Evolutionary conservation across 441 rosid genomes (phyloP).

Genomic region (Brassica hybrid): DNA sequence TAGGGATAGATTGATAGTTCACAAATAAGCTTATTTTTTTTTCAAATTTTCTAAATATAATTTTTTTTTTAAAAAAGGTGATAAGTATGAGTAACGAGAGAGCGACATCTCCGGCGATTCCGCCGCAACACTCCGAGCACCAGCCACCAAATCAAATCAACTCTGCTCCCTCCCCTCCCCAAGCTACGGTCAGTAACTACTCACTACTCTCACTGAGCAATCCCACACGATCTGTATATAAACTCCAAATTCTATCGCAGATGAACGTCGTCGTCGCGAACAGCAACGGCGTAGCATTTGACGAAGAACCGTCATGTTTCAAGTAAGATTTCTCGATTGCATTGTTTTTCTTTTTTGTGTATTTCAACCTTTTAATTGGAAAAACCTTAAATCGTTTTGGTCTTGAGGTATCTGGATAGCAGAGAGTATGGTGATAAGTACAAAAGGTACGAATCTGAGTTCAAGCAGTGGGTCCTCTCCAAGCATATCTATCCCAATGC

Average conservation of each 20-base stretch:
- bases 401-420: constrained; percentile 54
- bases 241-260: constrained; percentile 12
- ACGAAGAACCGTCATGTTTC: constrained; percentile 18
- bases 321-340: constrained; percentile 26
- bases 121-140: constrained; percentile 20
- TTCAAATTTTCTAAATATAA: not conserved
- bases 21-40: not conserved
- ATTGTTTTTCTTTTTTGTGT: not conserved
- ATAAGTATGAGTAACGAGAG: constrained; percentile 30
- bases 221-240: not conserved
- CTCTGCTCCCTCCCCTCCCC: constrained; percentile 12
- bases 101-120: constrained; percentile 31
- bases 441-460: constrained; percentile 64
- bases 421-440: constrained; percentile 57
- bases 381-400: not conserved
- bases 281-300: constrained; percentile 20
- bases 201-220: not conserved
- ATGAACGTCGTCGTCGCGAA: constrained; percentile 1
- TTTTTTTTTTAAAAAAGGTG: not conserved
- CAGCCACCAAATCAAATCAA: not conserved
- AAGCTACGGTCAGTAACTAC: constrained; percentile 18
- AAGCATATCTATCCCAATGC: constrained; percentile 72
- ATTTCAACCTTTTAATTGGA: not conserved
- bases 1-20: not conserved
- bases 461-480: constrained; percentile 53